These are phyloP conservation scores for Fusarium pseudoanthophilum DNA, from an alignment of 2,329 filamentous ascomycete species.

Conservation along the genomic window DNA sequence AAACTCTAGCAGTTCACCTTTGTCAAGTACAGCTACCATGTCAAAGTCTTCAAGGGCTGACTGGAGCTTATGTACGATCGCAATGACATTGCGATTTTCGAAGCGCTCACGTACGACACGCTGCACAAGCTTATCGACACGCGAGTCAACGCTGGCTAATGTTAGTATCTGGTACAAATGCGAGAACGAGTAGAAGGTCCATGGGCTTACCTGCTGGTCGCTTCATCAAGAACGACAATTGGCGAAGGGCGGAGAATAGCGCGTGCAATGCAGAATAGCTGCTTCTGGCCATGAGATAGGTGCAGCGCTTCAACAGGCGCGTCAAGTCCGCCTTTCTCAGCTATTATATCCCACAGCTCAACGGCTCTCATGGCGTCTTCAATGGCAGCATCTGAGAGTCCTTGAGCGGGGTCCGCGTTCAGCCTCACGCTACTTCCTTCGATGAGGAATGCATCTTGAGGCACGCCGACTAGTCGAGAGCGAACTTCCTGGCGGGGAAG, in stretches of 20 bases:
- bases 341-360: constrained; percentile 56
- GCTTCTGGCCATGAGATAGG: constrained; percentile 60
- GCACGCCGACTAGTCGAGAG: constrained; percentile 53
- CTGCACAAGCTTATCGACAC: constrained; percentile 32
- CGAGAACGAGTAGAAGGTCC: too few relatives aligned
- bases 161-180: neutral
- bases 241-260: constrained; percentile 54
- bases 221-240: constrained; percentile 56
- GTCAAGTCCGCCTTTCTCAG: constrained; percentile 52
- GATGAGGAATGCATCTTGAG: constrained; percentile 64
- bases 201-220: constrained; percentile 50
- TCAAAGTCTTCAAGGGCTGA: constrained; percentile 37
- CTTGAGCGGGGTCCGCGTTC: constrained; percentile 58
- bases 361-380: constrained; percentile 57
- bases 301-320: constrained; percentile 46
- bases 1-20: constrained; percentile 36
- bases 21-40: constrained; percentile 34
- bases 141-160: constrained; percentile 22
- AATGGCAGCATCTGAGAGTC: constrained; percentile 54
- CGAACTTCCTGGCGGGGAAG: constrained; percentile 44
- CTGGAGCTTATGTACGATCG: constrained; percentile 43
- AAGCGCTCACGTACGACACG: constrained; percentile 36
- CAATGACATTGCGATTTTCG: constrained; percentile 37
- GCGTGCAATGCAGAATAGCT: constrained; percentile 60
- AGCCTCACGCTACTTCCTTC: constrained; percentile 54